Evolutionary conservation across 2,329 filamentous ascomycete species (phyloP), one percentile per base, ranked within the genome.

Genomic region (Fusarium sp.): DNA sequence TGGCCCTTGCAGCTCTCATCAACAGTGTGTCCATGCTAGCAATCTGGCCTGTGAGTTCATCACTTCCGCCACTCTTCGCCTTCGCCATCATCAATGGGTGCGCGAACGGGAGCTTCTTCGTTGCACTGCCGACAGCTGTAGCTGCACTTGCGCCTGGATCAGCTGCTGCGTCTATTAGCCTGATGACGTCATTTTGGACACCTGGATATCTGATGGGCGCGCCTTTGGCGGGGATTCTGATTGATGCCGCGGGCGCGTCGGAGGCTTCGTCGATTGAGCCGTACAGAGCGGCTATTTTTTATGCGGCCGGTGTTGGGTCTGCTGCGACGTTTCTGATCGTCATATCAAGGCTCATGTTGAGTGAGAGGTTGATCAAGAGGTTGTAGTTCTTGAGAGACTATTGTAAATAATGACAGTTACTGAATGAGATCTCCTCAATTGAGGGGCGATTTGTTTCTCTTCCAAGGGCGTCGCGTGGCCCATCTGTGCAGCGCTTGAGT

Each of bases 121-220:
- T 70, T 18, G 53, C 68, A 10, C n/a, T 70, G 6, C 66, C 68
- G 0, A 70, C 68, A 1, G 66, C 66, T 30, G 66, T 70, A 20
- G 66, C 60, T 3, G 35, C 41, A 5, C 36, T 65, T 8, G 66
- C 54, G 6, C 53, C 60, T 4, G 66, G 54, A 8, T 58, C 53
- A 7, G 66, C 66, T 4, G 44, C 66, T 0, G 66, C 64, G 0
- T 51, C 65, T 6, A 47, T 70, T 0, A 66, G 59, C 5, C 22
- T 70, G 6, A 54, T 70, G 36, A 44, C 47, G 4, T 58, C 68
- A 0, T 56, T 54, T 6, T 70, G 68, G 66, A 53, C 66, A 6
- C 68, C 68, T 0, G 66, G 68, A 2, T 55, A 54, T 2, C 4
- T 70, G 5, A 51, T 50, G 53, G 68, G 68, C 2, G 54, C 53